A percentile compares a stretch with the other conserved stretches of the same genome.
phyloP scores from a whole-genome alignment of 345 rosid genomes.

The Physaria fendleri region DNA sequence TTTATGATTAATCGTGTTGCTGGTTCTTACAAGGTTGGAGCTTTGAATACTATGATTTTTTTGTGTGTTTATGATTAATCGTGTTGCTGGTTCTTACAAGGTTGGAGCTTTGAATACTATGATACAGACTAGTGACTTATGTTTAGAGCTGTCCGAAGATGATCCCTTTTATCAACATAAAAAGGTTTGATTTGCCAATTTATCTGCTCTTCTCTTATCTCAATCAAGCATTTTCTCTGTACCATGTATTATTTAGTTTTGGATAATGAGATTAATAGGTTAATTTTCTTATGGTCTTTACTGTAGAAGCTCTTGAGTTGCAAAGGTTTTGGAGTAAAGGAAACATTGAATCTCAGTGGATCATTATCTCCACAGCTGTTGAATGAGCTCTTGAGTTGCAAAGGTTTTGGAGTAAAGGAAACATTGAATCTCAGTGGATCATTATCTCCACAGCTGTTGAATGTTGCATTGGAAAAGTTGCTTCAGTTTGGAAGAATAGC shows the following conservation, averaged over 20 bases:
- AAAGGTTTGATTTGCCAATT: slow-evolving; percentile 41
- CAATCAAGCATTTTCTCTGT: background rate
- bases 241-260: background rate
- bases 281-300: background rate
- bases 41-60: slow-evolving; percentile 18
- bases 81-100: slow-evolving; percentile 35
- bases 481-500: slow-evolving; percentile 58
- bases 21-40: slow-evolving; percentile 39
- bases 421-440: slow-evolving; percentile 31
- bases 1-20: background rate
- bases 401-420: slow-evolving; percentile 48
- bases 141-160: slow-evolving; percentile 43
- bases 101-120: slow-evolving; percentile 22
- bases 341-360: slow-evolving; percentile 33
- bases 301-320: slow-evolving; percentile 50
- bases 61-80: background rate
- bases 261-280: background rate
- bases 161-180: slow-evolving; percentile 56
- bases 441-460: slow-evolving; percentile 33
- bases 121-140: slow-evolving; percentile 28
- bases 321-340: slow-evolving; percentile 46
- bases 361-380: slow-evolving; percentile 35
- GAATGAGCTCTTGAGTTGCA: slow-evolving; percentile 25
- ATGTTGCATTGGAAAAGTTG: slow-evolving; percentile 36
- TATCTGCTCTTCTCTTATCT: background rate